These are phyloP conservation scores for Phylloboletellus chloephorus DNA, from an alignment of 1,284 basidiomycete species.

Conservation along the genomic window DNA sequence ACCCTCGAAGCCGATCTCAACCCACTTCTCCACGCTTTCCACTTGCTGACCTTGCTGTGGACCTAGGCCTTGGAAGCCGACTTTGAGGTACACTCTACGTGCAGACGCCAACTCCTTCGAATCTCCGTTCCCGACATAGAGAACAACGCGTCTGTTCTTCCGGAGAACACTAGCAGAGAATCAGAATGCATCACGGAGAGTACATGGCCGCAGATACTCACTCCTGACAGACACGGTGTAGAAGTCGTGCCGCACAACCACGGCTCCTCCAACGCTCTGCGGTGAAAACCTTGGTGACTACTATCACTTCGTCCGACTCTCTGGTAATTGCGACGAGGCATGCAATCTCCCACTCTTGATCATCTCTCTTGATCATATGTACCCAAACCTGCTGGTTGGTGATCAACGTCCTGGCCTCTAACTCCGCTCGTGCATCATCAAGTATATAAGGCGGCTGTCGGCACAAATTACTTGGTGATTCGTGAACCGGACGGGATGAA, in stretches of 20 bases:
- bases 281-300: constrained; percentile 49
- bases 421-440: constrained; percentile 35
- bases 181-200: constrained; percentile 7
- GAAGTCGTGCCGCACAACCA: constrained; percentile 43
- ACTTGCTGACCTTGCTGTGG: constrained; percentile 15
- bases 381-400: constrained; percentile 53
- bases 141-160: constrained; percentile 37
- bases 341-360: constrained; percentile 40
- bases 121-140: constrained; percentile 41
- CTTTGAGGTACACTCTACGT: constrained; percentile 41
- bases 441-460: constrained; percentile 51
- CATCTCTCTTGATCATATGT: constrained; percentile 37
- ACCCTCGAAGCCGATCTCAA: constrained; percentile 48
- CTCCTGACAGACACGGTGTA: constrained; percentile 39
- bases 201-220: constrained; percentile 18
- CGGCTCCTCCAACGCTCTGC: constrained; percentile 35
- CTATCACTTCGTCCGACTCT: constrained; percentile 36
- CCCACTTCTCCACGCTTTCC: constrained; percentile 39
- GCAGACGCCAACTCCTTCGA: constrained; percentile 35
- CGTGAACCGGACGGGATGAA: neutral
- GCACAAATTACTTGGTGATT: constrained; percentile 5
- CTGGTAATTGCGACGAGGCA: constrained; percentile 56
- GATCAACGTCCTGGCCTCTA: constrained; percentile 52
- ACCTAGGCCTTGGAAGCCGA: constrained; percentile 46
- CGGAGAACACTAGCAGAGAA: constrained; percentile 25